Percentiles rank a stretch among this genome's conserved stretches.
These are phyloP conservation scores for Pleurotus salmoneostramineus DNA, from an alignment of 768 basidiomycete species.

Conservation along the genomic window DNA sequence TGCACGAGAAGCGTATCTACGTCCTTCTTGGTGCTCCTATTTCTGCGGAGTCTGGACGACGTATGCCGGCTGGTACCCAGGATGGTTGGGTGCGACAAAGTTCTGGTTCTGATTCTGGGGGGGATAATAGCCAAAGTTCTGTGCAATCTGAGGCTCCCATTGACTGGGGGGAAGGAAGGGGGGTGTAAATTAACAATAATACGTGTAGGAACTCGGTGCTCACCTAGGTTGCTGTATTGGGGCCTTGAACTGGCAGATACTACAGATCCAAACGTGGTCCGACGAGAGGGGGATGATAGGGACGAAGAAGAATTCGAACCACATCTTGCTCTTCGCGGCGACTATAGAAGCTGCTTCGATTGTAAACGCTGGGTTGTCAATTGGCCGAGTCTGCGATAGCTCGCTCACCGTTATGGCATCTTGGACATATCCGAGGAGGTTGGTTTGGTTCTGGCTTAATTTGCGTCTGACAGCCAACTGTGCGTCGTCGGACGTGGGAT, in stretches of 20 bases:
- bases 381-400: not conserved
- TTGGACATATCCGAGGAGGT: constrained; percentile 57
- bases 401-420: constrained; percentile 66
- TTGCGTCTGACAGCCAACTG: constrained; percentile 67
- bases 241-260: constrained; percentile 64
- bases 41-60: constrained; percentile 20
- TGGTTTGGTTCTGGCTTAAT: constrained; percentile 52
- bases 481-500: not conserved
- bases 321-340: constrained; percentile 59
- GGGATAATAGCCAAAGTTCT: constrained; percentile 11
- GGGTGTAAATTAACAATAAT: not conserved
- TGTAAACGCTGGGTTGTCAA: too few species aligned
- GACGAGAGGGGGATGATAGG: constrained; percentile 64
- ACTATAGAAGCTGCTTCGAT: constrained; percentile 47
- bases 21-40: constrained; percentile 3
- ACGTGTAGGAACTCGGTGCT: constrained; percentile 12
- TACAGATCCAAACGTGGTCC: constrained; percentile 66
- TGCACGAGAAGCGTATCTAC: not conserved
- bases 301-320: constrained; percentile 77
- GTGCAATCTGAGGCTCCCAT: not conserved
- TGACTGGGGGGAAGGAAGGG: not conserved
- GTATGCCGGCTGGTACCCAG: constrained; percentile 40
- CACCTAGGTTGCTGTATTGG: constrained; percentile 45
- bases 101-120: constrained; percentile 19
- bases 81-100: constrained; percentile 25